Evolutionary conservation across 768 basidiomycete genomes (phyloP), one percentile per base, ranked within the genome.

Genomic region (Phaeolepiota aurea): DNA sequence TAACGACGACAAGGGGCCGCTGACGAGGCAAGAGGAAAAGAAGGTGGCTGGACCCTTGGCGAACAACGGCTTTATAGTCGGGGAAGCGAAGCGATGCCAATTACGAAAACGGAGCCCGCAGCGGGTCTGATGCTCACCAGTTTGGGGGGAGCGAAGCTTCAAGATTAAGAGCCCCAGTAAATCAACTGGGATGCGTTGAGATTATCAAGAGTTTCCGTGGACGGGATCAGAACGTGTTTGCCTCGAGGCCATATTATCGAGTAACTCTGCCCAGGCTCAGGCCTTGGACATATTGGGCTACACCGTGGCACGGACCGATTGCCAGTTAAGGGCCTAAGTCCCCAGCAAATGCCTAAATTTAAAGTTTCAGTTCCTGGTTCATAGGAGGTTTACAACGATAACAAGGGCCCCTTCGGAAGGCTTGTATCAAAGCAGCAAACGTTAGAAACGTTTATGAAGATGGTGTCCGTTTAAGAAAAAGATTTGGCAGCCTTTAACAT

Each of bases 181-280:
- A 50, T 51, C 52, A 49, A 51, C 47, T 50, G 58, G 52, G 54
- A 48, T 46, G 45, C 49, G 57, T 46, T 49, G 49, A 58, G 60
- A 62, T 64, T 58, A 60, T 59, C 55, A 50, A 51, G 43, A 45
- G 51, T 45, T 50, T 52, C 28, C 44, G 42, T 51, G 63, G 61
- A 62, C 58, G 61, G 63, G 63, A 69, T 68, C 66, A 65, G 57
- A 71, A 67, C 70, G 70, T 71, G 70, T 56, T 48, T 46, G 53
- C 68, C 69, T 65, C 65, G 57, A 65, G 68, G 66, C 62, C 44
- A 44, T 14, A 44, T 28, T 7, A 28, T 28, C 40, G 43, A 43
- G 42, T 20, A 40, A 35, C 38, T 32, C 36, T 43, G 31, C 14
- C 32, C 7, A 20, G 40, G 25, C 38, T 38, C 37, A 10, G 28